Base-by-base conservation (phyloP, 2,329 filamentous ascomycete species). In the Knufia fluminis region DNA sequence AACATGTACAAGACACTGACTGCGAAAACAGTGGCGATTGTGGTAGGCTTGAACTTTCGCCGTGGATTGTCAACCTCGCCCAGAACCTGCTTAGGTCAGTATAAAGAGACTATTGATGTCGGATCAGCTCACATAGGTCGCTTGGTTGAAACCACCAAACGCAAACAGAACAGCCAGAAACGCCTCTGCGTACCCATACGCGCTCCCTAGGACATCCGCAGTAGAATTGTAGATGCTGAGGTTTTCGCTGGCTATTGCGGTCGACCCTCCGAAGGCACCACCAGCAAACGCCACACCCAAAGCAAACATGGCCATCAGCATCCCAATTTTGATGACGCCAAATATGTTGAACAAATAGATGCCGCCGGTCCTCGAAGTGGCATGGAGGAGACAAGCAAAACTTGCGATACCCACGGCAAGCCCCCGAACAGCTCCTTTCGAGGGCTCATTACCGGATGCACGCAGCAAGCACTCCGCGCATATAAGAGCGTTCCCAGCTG, bases 301-400 rank as follows among this genome's bases (percentile, higher is more conserved):
- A 7, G 59, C 50, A 32, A 71, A 62, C 42, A 78, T 72, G 8
- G 70, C 60, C 1, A 76, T 48, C 1, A 79, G 65, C 1, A 77
- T 68, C 40, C 64, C 56, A 2, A 76, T 59, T 54, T 79, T 79
- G 51, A 75, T 55, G 2, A 70, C 59, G 2, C 75, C 75, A 26
- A 78, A 63, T n/a, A 67, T 20, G 52, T 78, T 78, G 58, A 74
- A 76, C 20, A 78, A 56, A 19, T 65, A 58, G 38, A 78, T 75
- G 1, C 76, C 76, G 2, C 72, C 73, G 6, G 68, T 63, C 22
- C 76, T 64, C 38, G 72, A 77, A 23, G 64, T 59, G 2, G 61
- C 67, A 51, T 79, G 75, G 1, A 77, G 65, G 16, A 75, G 63
- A 49, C 73, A 73, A 2, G 71, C 68, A 9, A 69, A 54, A 0